phyloP scores from a whole-genome alignment of 1,284 basidiomycete species.

The Boletus semigastroideus region DNA sequence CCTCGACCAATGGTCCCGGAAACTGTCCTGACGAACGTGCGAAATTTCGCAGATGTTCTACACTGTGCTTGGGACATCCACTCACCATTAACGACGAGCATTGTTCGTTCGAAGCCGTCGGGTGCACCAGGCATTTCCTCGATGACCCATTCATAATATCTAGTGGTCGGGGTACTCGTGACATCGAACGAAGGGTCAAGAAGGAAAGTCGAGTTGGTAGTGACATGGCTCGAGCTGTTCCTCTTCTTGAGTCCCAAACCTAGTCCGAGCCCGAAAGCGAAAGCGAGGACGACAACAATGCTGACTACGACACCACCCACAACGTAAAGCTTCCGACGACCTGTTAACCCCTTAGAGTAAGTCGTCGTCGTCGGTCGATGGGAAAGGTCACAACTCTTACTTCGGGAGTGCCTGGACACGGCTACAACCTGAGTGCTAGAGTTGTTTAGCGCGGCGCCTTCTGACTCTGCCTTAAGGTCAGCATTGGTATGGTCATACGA shows the following conservation, averaged over 20 bases:
- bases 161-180: constrained; percentile 29
- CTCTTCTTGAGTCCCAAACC: constrained; percentile 31
- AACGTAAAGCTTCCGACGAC: constrained; percentile 19
- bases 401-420: too few relatives aligned
- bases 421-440: too few relatives aligned
- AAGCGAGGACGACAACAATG: constrained; percentile 20
- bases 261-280: constrained; percentile 26
- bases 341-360: too few relatives aligned
- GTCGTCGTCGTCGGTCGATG: too few relatives aligned
- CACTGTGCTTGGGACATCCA: not conserved
- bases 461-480: too few relatives aligned
- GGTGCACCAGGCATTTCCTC: constrained; percentile 30
- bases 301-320: constrained; percentile 12
- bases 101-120: constrained; percentile 31
- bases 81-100: constrained; percentile 34
- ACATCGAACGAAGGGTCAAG: constrained; percentile 30
- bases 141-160: constrained; percentile 33
- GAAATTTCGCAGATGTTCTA: not conserved
- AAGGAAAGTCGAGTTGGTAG: constrained; percentile 31
- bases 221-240: constrained; percentile 12
- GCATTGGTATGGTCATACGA: constrained; percentile 8
- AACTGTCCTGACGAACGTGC: constrained; percentile 16
- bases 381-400: too few relatives aligned
- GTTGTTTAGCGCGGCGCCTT: too few relatives aligned
- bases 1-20: constrained; percentile 3